Conservation (phyloP, 768 basidiomycete genomes). For the Boletus rubroflammeus region DNA sequence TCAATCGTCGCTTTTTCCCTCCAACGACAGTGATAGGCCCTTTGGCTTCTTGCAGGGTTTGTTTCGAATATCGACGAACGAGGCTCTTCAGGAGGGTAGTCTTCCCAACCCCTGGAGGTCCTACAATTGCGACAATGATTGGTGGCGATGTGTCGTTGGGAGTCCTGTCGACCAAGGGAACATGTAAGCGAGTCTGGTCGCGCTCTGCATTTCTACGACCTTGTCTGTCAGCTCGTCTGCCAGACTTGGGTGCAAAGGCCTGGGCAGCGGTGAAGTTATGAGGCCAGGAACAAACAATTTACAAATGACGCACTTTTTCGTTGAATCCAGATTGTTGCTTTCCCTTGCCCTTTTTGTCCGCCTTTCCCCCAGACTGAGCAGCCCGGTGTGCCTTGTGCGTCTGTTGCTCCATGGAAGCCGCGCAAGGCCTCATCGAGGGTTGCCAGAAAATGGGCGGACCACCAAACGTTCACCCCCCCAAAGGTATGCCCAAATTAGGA, state of each 20-base stretch:
- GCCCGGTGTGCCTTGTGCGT: conserved; percentile 83
- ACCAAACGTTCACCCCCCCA: too few species aligned
- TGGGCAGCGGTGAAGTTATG: background rate
- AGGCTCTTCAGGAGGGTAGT: conserved; percentile 90
- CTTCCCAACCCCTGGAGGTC: conserved; percentile 96
- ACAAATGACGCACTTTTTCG: conserved; percentile 62
- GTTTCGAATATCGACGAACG: conserved; percentile 89
- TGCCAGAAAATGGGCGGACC: background rate
- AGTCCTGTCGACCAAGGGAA: conserved; percentile 92
- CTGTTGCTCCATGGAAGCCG: conserved; percentile 57
- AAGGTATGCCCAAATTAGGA: too few species aligned
- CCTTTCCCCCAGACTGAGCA: conserved; percentile 65
- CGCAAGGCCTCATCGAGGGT: background rate
- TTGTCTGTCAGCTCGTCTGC: conserved; percentile 82
- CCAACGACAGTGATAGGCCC: conserved; percentile 94
- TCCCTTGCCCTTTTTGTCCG: conserved; percentile 72
- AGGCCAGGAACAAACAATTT: background rate
- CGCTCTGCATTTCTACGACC: conserved; percentile 88
- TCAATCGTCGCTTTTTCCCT: conserved; percentile 90
- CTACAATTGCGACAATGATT: conserved; percentile 90
- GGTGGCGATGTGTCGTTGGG: conserved; percentile 91
- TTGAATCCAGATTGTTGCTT: conserved; percentile 78
- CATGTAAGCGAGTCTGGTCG: conserved; percentile 93
- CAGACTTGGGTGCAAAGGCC: conserved; percentile 94
- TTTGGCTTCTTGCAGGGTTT: conserved; percentile 82